Evolutionary conservation across 116 monocot species (phyloP).

Genomic region (Zostera marina): DNA sequence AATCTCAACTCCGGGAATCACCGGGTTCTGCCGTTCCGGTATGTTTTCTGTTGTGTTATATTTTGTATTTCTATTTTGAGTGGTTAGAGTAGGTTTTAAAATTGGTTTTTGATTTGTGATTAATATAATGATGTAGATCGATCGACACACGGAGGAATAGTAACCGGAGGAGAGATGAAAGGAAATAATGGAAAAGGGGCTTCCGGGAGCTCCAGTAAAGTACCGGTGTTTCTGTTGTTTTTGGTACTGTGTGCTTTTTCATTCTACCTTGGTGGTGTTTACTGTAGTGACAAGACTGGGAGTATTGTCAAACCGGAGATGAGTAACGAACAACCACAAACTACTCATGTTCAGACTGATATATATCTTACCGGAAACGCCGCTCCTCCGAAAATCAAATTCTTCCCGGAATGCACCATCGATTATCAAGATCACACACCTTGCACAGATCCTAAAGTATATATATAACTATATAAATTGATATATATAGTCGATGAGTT

Average conservation of each 20-base stretch:
- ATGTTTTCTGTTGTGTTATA: too few species aligned
- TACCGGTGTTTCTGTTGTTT: slow-evolving; percentile 52
- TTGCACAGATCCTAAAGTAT: slow-evolving; percentile 79
- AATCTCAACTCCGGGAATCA: too few species aligned
- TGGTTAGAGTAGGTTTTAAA: too few species aligned
- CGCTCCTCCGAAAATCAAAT: slow-evolving; percentile 25
- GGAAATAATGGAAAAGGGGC: slow-evolving; percentile 13
- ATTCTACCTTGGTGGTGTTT: slow-evolving; percentile 92
- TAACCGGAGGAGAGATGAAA: slow-evolving; percentile 13
- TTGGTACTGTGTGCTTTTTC: slow-evolving; percentile 72
- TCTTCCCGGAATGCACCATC: slow-evolving; percentile 56
- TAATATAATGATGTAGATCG: too few species aligned
- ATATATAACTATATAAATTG: too few species aligned
- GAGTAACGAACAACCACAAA: slow-evolving; percentile 3
- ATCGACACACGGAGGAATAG: too few species aligned
- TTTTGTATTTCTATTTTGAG: too few species aligned
- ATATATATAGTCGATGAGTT: too few species aligned
- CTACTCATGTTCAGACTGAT: too few species aligned
- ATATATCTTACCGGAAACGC: background rate
- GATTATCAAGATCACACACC: slow-evolving; percentile 94
- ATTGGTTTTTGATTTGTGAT: too few species aligned
- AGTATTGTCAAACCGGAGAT: slow-evolving; percentile 17
- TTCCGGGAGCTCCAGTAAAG: slow-evolving; percentile 23
- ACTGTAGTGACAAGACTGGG: slow-evolving; percentile 44
- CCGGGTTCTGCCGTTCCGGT: too few species aligned